These are phyloP conservation scores for Vicia sativa DNA, from an alignment of 306 rosid species.

Conservation along the genomic window DNA sequence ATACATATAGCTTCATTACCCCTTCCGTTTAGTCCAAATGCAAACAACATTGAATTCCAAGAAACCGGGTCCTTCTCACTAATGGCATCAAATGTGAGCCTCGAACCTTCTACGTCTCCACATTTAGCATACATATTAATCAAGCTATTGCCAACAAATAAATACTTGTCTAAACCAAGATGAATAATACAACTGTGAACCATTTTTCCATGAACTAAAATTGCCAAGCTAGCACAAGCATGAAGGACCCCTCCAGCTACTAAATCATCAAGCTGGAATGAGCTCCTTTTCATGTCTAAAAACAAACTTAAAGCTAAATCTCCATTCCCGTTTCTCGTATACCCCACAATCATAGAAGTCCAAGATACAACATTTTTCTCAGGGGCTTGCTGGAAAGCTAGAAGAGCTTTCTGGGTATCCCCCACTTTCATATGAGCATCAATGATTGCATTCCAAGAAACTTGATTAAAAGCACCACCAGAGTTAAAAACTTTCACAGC, in stretches of 20 bases:
- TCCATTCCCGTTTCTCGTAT: slow-evolving; percentile 63
- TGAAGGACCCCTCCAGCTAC: slow-evolving; percentile 73
- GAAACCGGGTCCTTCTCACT: slow-evolving; percentile 65
- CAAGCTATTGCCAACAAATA: slow-evolving; percentile 67
- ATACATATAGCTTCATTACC: slow-evolving; percentile 51
- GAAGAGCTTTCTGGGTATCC: slow-evolving; percentile 53
- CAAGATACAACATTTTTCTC: slow-evolving; percentile 71
- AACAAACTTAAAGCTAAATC: slow-evolving; percentile 69
- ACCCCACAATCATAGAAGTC: slow-evolving; percentile 81
- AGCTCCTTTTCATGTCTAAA: slow-evolving; percentile 57
- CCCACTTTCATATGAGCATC: slow-evolving; percentile 84
- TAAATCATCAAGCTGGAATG: slow-evolving; percentile 63
- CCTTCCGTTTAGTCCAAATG: slow-evolving; percentile 68
- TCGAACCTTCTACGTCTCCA: slow-evolving; percentile 66
- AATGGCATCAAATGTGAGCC: slow-evolving; percentile 51
- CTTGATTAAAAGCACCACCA: slow-evolving; percentile 52
- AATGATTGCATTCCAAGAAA: slow-evolving; percentile 80
- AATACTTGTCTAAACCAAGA: slow-evolving; percentile 48
- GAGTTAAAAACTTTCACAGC: slow-evolving; percentile 57
- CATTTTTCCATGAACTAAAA: slow-evolving; percentile 61
- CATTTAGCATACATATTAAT: slow-evolving; percentile 82
- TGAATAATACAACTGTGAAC: slow-evolving; percentile 57
- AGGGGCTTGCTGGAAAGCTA: slow-evolving; percentile 68
- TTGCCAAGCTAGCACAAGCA: slow-evolving; percentile 76
- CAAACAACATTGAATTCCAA: slow-evolving; percentile 81